Evolutionary conservation across 495 filamentous ascomycete species (phyloP).

Genomic region (Xylaria venustula): DNA sequence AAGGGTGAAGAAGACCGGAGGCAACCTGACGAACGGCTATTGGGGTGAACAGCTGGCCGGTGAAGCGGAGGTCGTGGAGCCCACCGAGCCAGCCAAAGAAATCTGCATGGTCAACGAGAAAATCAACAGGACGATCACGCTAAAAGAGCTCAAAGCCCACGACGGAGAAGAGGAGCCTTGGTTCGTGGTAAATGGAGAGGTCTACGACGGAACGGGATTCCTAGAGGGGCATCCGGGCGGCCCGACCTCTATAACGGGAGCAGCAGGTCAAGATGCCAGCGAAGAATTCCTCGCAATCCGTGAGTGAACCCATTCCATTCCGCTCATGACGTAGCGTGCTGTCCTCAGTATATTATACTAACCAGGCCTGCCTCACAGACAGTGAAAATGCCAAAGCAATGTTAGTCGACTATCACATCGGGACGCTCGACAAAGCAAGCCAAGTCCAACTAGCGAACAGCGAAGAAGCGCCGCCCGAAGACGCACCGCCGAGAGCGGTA

Average conservation of each 20-base stretch:
- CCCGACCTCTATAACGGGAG: conserved; percentile 80
- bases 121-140: conserved; percentile 58
- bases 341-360: no score
- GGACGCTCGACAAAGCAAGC: conserved; percentile 64
- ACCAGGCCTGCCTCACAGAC: conserved; percentile 48
- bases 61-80: conserved; percentile 44
- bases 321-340: background rate
- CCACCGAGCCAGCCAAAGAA: conserved; percentile 53
- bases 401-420: conserved; percentile 89
- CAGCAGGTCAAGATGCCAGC: conserved; percentile 79
- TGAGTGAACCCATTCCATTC: conserved; percentile 45
- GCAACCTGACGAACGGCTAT: conserved; percentile 75
- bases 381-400: conserved; percentile 90
- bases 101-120: conserved; percentile 80
- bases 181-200: conserved; percentile 91
- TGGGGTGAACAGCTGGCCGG: conserved; percentile 78
- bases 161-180: conserved; percentile 68
- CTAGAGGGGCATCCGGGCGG: conserved; percentile 87
- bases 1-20: conserved; percentile 81
- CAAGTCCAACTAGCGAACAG: conserved; percentile 45
- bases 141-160: conserved; percentile 73
- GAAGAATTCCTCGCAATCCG: conserved; percentile 96
- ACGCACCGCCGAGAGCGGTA: conserved; percentile 42
- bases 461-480: conserved; percentile 12
- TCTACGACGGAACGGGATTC: conserved; percentile 86